Evolutionary conservation across 2,329 filamentous ascomycete species (phyloP).

Genomic region (Nemania sp.): DNA sequence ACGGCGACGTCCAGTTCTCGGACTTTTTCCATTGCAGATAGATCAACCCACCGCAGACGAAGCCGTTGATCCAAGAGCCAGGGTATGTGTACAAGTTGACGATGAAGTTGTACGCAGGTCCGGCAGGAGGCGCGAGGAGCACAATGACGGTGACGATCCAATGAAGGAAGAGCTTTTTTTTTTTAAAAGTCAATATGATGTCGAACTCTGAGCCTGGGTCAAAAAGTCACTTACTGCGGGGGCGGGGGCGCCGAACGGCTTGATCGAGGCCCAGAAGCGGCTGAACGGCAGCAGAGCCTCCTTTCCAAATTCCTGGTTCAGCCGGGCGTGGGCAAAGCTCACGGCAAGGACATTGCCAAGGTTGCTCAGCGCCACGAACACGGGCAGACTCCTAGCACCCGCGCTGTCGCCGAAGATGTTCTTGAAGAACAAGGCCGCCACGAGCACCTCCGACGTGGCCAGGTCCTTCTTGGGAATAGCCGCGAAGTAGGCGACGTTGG

Average conservation of each 20-base stretch:
- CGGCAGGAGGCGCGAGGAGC: constrained; percentile 68
- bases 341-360: constrained; percentile 66
- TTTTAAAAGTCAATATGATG: constrained; percentile 4
- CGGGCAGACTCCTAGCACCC: constrained; percentile 53
- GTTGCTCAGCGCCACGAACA: constrained; percentile 64
- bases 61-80: constrained; percentile 57
- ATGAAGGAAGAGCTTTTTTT: constrained; percentile 60
- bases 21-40: constrained; percentile 55
- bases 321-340: constrained; percentile 61
- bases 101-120: constrained; percentile 71
- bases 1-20: constrained; percentile 58
- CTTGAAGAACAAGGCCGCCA: constrained; percentile 64
- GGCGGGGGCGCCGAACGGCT: constrained; percentile 68
- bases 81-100: constrained; percentile 61
- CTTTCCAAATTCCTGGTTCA: constrained; percentile 70
- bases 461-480: constrained; percentile 63
- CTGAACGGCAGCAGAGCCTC: constrained; percentile 70
- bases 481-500: constrained; percentile 69
- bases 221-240: constrained; percentile 48
- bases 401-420: constrained; percentile 64
- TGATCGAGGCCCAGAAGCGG: constrained; percentile 70
- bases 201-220: background rate
- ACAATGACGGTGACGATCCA: constrained; percentile 69
- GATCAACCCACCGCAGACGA: constrained; percentile 55
- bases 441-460: constrained; percentile 61